Evolutionary conservation across 257 asterid species (phyloP).

Genomic region (Solanum paucissectum): DNA sequence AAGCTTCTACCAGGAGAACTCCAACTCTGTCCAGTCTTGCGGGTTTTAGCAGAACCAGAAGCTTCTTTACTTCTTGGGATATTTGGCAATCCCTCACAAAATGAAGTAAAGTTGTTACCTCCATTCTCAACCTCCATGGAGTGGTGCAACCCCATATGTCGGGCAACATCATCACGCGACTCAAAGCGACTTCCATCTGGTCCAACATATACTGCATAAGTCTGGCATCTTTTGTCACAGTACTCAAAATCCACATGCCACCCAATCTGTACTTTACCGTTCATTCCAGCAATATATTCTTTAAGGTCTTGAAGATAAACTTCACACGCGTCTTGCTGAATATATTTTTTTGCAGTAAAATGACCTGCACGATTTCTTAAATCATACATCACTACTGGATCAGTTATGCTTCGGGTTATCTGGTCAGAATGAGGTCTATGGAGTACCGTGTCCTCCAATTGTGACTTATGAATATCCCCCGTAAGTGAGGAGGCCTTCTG

Average conservation of each 20-base stretch:
- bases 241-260: constrained; percentile 77
- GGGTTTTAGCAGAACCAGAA: constrained; percentile 16
- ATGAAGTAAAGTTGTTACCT: constrained; percentile 17
- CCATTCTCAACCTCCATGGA: constrained; percentile 26
- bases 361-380: constrained; percentile 18
- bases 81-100: constrained; percentile 17
- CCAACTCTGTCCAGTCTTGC: constrained; percentile 27
- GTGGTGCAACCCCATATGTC: constrained; percentile 48
- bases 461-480: constrained; percentile 14
- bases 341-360: constrained; percentile 14
- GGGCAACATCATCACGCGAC: constrained; percentile 70
- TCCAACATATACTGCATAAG: constrained; percentile 51
- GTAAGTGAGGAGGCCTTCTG: constrained; percentile 19
- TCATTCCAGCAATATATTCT: constrained; percentile 56
- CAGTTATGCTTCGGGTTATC: constrained; percentile 9
- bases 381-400: constrained; percentile 19
- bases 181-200: constrained; percentile 70
- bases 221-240: constrained; percentile 31
- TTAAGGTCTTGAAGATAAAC: constrained; percentile 55
- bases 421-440: constrained; percentile 14
- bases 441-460: constrained; percentile 9
- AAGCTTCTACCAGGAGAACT: constrained; percentile 25
- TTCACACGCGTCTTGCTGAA: constrained; percentile 27
- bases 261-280: constrained; percentile 56
- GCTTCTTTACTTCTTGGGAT: constrained; percentile 33